Evolutionary conservation across 1,139 yeast genomes (phyloP).

Genomic region (Zygosaccharomyces sapae): DNA sequence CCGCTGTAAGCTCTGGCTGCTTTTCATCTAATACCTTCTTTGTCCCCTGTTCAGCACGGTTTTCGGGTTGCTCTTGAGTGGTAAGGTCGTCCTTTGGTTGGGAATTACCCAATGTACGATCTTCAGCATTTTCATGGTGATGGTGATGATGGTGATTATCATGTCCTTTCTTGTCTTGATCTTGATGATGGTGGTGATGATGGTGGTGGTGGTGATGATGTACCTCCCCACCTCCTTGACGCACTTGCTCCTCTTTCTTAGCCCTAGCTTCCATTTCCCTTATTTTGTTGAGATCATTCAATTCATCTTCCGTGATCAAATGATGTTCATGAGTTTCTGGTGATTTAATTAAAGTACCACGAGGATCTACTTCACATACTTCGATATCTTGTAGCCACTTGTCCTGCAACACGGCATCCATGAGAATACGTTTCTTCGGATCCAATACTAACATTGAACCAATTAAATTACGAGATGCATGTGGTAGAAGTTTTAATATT

Average conservation of each 20-base stretch:
- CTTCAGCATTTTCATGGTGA: not conserved
- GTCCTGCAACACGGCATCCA: conserved; percentile 63
- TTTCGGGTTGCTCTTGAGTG: not conserved
- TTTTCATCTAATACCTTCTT: not conserved
- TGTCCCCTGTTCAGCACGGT: not conserved
- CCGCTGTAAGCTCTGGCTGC: not conserved
- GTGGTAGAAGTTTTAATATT: conserved; percentile 74
- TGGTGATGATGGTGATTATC: not conserved
- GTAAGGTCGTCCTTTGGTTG: not conserved
- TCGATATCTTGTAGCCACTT: conserved; percentile 56
- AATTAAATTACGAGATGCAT: conserved; percentile 68
- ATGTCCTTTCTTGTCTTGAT: not conserved
- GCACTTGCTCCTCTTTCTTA: conserved; percentile 6
- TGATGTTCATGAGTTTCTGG: conserved; percentile 50
- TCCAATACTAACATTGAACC: conserved; percentile 69
- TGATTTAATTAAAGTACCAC: conserved; percentile 23
- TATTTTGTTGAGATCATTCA: conserved; percentile 30
- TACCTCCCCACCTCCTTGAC: conserved; percentile 1
- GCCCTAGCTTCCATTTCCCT: conserved; percentile 12
- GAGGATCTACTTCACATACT: conserved; percentile 40
- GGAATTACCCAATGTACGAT: not conserved
- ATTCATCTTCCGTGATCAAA: conserved; percentile 52
- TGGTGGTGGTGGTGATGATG: conserved; percentile 9
- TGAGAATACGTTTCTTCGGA: conserved; percentile 60
- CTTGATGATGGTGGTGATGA: conserved; percentile 8